Evolutionary conservation across 805 yeast genomes (phyloP).

Genomic region (Lachancea cidri): DNA sequence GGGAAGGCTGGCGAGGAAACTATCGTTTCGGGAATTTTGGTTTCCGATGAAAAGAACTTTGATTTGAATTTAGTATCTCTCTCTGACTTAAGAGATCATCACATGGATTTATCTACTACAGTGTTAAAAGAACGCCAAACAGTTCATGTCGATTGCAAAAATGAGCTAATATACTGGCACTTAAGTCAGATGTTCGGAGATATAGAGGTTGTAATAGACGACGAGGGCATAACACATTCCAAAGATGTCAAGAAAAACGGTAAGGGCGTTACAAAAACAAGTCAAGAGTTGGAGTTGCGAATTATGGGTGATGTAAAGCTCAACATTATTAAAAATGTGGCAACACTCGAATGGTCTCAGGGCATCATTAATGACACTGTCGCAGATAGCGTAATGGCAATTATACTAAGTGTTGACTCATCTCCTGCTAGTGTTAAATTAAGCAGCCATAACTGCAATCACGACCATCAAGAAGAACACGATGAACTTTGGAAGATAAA

Average conservation of each 20-base stretch:
- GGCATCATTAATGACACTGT: conserved; percentile 85
- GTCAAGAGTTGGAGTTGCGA: conserved; percentile 40
- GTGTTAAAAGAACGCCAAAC: conserved; percentile 77
- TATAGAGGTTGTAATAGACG: conserved; percentile 58
- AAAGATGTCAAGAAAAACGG: conserved; percentile 7
- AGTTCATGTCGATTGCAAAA: conserved; percentile 71
- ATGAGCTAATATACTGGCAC: conserved; percentile 81
- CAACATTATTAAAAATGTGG: conserved; percentile 43
- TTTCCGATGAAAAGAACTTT: conserved; percentile 73
- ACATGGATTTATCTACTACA: conserved; percentile 78
- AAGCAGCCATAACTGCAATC: conserved; percentile 56
- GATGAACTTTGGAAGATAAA: conserved; percentile 37
- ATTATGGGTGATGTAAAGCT: conserved; percentile 63
- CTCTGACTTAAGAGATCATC: conserved; percentile 80
- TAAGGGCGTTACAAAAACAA: conserved; percentile 3
- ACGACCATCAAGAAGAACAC: conserved; percentile 30
- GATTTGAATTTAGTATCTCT: conserved; percentile 77
- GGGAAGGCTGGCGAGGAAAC: conserved; percentile 40
- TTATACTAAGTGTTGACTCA: conserved; percentile 84
- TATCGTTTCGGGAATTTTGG: conserved; percentile 74
- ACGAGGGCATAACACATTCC: conserved; percentile 32
- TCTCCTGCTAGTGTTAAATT: conserved; percentile 92
- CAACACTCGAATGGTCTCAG: conserved; percentile 85
- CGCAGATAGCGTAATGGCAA: conserved; percentile 91
- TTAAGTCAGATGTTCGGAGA: conserved; percentile 93